Percentiles rank a stretch among this genome's conserved stretches.
phyloP scores from a whole-genome alignment of 305 asterid species.

The Ajuga reptans region DNA sequence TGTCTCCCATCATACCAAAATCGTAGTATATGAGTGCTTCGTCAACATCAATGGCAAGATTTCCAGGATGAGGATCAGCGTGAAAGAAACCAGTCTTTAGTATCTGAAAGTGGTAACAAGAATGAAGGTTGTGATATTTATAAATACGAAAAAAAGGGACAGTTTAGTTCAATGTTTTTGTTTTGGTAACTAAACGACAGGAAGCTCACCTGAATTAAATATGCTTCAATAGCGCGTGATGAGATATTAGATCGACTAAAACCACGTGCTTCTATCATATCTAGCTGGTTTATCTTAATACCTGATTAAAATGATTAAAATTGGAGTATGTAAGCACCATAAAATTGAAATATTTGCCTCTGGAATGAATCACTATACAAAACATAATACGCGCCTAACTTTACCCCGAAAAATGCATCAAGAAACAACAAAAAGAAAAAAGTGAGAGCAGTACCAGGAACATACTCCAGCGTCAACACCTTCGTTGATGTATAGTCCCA shows the following conservation, averaged over 20 bases:
- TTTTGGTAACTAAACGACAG: neutral
- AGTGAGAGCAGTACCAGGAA: conserved; percentile 53
- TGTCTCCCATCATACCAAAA: conserved; percentile 98
- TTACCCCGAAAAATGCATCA: neutral
- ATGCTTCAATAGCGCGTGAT: conserved; percentile 91
- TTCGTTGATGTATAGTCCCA: conserved; percentile 88
- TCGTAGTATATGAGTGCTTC: conserved; percentile 88
- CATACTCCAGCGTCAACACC: conserved; percentile 88
- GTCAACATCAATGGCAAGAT: conserved; percentile 90
- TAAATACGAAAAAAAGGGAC: neutral
- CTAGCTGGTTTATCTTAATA: conserved; percentile 70
- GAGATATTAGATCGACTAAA: conserved; percentile 64
- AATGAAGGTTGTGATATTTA: neutral
- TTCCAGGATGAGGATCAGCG: conserved; percentile 99
- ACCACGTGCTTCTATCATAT: conserved; percentile 56
- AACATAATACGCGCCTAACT: neutral
- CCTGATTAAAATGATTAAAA: conserved; percentile 39
- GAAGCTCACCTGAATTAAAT: conserved; percentile 67
- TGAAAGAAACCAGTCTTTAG: conserved; percentile 91
- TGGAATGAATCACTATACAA: neutral
- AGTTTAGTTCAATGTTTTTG: neutral
- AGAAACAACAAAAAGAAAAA: neutral
- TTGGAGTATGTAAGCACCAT: neutral
- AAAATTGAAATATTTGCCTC: neutral
- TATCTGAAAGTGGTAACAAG: conserved; percentile 44